Evolutionary conservation across 495 filamentous ascomycete genomes (phyloP), one percentile per base, ranked within the genome.

Genomic region (Neurospora sp.): DNA sequence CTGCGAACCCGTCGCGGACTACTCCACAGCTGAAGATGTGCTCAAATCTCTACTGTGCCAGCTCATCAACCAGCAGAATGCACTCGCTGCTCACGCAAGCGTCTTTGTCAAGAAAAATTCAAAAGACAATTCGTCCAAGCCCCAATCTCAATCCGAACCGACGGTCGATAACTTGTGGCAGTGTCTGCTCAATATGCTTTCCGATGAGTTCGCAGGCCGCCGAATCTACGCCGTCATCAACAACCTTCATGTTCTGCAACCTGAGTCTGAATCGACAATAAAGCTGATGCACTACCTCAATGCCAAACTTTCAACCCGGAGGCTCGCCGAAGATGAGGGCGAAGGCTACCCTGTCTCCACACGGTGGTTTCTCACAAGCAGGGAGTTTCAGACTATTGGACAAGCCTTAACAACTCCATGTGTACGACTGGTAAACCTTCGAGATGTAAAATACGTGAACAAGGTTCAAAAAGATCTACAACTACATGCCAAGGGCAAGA

Each of bases 161-260:
- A 78, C 76, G 8, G 75, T 82, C 18, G 79, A 82, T 48, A 81
- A 82, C 35, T 38, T 82, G n/a, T 82, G 81, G 79, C 78, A 79
- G 44, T 73, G 74, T 10, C 76, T 82, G 46, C 77, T 78, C 73
- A 80, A 79, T 39, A 81, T 81, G 73, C 79, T 82, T 48, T 73
- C 72, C n/a, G 81, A 82, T 31, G 76, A 79, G 8, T 78, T 76
- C 22, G 78, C 79, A 31, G 81, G 77, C 2, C 76, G 71, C 38
- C 44, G 44, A 11, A 79, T 83, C 39, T 80, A 82, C 48, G 79
- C 83, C 53, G 75, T 84, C 3, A 71, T 84, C 38, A 80, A 81
- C 71, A 83, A 83, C 69, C 66, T 84, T 3, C 81, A 84, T 48
- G 42, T 20, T 20, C 44, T 20, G 44, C 44, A 48, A 11, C 71